Evolutionary conservation across 1,284 basidiomycete genomes (phyloP), one percentile per base, ranked within the genome.

Genomic region (Ceratobasidium sp.): DNA sequence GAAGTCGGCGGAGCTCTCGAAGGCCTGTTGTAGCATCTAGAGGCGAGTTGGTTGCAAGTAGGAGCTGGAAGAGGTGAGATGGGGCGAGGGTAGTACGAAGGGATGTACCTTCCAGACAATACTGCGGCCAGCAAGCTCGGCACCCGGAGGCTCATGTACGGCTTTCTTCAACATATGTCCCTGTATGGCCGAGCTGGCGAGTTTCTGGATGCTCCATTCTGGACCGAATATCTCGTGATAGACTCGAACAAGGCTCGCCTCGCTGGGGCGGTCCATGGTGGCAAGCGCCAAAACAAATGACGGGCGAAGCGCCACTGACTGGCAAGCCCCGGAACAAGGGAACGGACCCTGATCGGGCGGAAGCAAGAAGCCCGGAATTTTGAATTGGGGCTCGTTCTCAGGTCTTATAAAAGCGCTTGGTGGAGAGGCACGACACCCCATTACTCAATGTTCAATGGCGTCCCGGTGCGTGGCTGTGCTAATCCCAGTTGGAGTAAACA

Each of bases 71-170:
- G 39, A 12, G 18, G 49, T 76, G 33, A 76, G 63, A 42, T 42
- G 39, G 10, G 33, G 26, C 42, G 12, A 20, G 46, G 7, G 20
- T 6, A 7, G 15, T 15, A 56, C n/a, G 28, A 9, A n/a, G n/a
- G 18, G 64, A 51, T 42, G 39, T 58, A 92, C 93, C 91, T 94
- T 95, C 93, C 94, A 95, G 69, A 90, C 91, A 78, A 95, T 84
- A 84, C 93, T 94, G 82, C 93, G 87, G 23, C 93, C 93, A 77
- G 88, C 84, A 15, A 92, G 86, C 56, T 88, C 71, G 63, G 66
- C 66, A 26, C 51, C 56, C 20, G 66, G 69, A 20, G 61, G 63
- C 1, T 83, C 73, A 70, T 85, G 81, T 69, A 85, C 83, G 80
- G 92, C 89, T 56, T 72, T 77, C 39, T 63, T 39, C 28, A 75